phyloP scores from a whole-genome alignment of 2,329 filamentous ascomycete species.

The Shiraia bambusicola region DNA sequence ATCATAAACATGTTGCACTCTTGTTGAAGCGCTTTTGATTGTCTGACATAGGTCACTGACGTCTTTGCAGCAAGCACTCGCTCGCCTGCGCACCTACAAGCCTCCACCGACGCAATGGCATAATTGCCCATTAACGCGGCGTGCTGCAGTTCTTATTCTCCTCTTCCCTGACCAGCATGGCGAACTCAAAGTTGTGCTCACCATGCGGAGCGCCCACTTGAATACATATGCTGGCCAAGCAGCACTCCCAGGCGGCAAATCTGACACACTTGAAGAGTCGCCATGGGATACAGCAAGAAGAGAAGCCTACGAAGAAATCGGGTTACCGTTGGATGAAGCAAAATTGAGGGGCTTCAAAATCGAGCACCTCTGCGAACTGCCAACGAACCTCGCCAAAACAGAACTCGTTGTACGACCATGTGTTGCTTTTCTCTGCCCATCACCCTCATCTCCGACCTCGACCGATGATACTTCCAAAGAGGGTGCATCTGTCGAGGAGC shows the following conservation, averaged over 20 bases:
- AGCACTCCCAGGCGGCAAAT: conserved; percentile 75
- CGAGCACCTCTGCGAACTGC: conserved; percentile 84
- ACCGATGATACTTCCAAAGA: conserved; percentile 11
- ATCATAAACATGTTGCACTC: background rate
- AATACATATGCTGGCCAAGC: conserved; percentile 72
- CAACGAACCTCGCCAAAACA: conserved; percentile 56
- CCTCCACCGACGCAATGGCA: conserved; percentile 61
- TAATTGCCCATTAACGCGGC: conserved; percentile 60
- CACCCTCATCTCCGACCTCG: conserved; percentile 27
- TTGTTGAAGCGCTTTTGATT: background rate
- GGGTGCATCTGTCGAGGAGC: conserved; percentile 54
- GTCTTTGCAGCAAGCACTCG: conserved; percentile 49
- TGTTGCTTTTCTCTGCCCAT: conserved; percentile 59
- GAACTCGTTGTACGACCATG: conserved; percentile 54
- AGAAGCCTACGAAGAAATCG: conserved; percentile 92
- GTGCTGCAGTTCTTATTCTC: conserved; percentile 84
- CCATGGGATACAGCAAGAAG: conserved; percentile 80
- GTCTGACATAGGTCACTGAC: background rate
- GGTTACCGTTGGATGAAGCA: conserved; percentile 70
- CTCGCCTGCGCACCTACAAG: conserved; percentile 57
- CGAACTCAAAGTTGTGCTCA: conserved; percentile 69
- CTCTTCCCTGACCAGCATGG: conserved; percentile 83
- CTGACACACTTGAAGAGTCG: conserved; percentile 57
- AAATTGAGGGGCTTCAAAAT: conserved; percentile 75
- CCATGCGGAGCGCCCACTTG: conserved; percentile 60